Evolutionary conservation across 2,329 filamentous ascomycete genomes (phyloP).

Genomic region (Didymellaceae sp.): DNA sequence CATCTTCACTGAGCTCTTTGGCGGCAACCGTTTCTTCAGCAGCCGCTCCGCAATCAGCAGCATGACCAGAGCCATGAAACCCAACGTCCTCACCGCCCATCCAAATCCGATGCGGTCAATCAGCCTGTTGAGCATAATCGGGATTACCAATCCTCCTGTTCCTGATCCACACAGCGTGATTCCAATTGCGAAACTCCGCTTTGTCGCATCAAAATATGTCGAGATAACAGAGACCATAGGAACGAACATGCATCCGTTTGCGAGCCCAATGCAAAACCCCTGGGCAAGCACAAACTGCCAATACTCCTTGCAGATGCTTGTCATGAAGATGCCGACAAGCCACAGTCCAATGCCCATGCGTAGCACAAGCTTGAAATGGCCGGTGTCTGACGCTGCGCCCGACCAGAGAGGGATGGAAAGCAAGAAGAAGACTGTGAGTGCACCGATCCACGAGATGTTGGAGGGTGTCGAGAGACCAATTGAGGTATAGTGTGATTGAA

Average conservation of each 20-base stretch:
- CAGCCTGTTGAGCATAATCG: constrained; percentile 58
- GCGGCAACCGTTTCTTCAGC: constrained; percentile 26
- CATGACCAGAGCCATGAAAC: constrained; percentile 64
- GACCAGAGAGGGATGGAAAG: constrained; percentile 54
- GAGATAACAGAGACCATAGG: constrained; percentile 39
- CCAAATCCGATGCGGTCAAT: constrained; percentile 50
- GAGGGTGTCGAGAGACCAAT: constrained; percentile 51
- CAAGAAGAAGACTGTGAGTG: constrained; percentile 55
- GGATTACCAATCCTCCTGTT: constrained; percentile 68
- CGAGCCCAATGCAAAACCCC: constrained; percentile 42
- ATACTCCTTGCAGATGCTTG: constrained; percentile 55
- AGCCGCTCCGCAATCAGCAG: constrained; percentile 39
- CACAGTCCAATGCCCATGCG: constrained; percentile 51
- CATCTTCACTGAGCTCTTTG: constrained; percentile 22
- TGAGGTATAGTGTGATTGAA: constrained; percentile 56
- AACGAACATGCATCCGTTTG: constrained; percentile 39
- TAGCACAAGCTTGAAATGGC: constrained; percentile 55
- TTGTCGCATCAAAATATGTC: constrained; percentile 64
- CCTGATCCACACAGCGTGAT: constrained; percentile 64
- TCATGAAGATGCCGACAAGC: constrained; percentile 58
- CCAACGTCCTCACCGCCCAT: constrained; percentile 49
- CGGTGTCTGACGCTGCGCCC: constrained; percentile 58
- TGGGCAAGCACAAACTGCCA: constrained; percentile 53
- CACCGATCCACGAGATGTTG: constrained; percentile 61
- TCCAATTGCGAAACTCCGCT: constrained; percentile 64